Evolutionary conservation across 192 early-diverging fungal genomes (phyloP).

Genomic region (Thamnidium elegans): DNA sequence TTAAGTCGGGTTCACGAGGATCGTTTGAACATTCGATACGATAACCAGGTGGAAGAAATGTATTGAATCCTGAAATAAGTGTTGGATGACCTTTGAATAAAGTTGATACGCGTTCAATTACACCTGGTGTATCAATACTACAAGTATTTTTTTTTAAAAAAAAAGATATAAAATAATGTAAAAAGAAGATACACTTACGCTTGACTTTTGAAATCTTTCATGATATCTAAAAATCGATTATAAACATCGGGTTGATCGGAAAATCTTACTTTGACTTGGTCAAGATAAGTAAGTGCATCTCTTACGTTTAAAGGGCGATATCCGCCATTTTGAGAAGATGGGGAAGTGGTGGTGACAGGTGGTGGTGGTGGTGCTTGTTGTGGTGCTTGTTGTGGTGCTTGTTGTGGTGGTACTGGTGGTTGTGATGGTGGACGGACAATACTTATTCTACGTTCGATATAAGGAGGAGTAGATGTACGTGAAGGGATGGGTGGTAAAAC

Average conservation of each 20-base stretch:
- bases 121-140: constrained; percentile 94
- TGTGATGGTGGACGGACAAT: constrained; percentile 23
- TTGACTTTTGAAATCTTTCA: constrained; percentile 99
- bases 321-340: constrained; percentile 6
- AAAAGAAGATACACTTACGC: constrained; percentile 55
- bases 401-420: not conserved
- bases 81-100: constrained; percentile 87
- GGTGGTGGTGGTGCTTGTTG: constrained; percentile 27
- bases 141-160: not conserved
- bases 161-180: too few relatives aligned
- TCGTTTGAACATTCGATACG: constrained; percentile 88
- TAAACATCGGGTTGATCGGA: constrained; percentile 92
- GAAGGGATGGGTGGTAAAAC: constrained; percentile 7
- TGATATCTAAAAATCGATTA: constrained; percentile 97
- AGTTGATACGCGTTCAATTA: constrained; percentile 95
- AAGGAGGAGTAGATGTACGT: constrained; percentile 1
- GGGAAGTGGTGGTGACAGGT: constrained; percentile 17
- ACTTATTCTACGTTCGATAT: constrained; percentile 5
- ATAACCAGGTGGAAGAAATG: constrained; percentile 98
- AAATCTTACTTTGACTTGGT: constrained; percentile 94
- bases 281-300: constrained; percentile 95
- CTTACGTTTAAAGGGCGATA: constrained; percentile 78
- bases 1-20: constrained; percentile 66
- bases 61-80: constrained; percentile 97
- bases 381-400: constrained; percentile 12